These are phyloP conservation scores for Eucalyptus marginata DNA, from an alignment of 345 rosid genomes.

Conservation along the genomic window DNA sequence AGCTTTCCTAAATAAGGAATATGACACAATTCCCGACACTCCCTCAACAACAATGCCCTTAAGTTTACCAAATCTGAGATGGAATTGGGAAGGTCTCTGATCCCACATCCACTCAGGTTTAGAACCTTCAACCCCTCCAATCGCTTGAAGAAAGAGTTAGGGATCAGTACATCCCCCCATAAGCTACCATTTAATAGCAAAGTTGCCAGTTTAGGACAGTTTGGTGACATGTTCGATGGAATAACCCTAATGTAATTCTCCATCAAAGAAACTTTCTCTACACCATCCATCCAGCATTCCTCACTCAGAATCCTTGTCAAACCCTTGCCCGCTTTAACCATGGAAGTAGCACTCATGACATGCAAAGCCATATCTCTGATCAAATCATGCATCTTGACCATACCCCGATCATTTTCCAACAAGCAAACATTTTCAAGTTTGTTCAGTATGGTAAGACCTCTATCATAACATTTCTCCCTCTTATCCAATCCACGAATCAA, in stretches of 20 bases:
- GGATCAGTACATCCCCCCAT: not conserved
- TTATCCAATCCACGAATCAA: not conserved
- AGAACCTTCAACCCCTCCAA: not conserved
- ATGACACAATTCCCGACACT: not conserved
- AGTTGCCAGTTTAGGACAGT: not conserved
- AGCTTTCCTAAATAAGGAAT: constrained; percentile 4
- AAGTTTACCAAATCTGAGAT: not conserved
- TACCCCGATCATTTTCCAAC: not conserved
- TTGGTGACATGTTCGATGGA: not conserved
- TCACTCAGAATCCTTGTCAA: not conserved
- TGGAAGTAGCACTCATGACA: not conserved
- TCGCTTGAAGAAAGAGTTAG: not conserved
- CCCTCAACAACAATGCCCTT: not conserved
- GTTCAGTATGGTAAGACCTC: not conserved
- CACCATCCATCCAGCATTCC: not conserved
- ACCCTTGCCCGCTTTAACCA: not conserved
- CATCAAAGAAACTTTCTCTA: not conserved
- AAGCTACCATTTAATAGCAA: not conserved
- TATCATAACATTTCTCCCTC: not conserved
- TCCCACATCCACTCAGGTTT: not conserved
- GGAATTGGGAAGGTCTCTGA: constrained; percentile 4
- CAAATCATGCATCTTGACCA: constrained; percentile 13
- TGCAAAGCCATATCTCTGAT: constrained; percentile 15
- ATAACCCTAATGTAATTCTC: not conserved
- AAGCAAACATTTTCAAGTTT: constrained; percentile 3